These are phyloP conservation scores for Sporopachydermia cereana DNA, from an alignment of 1,139 yeast species.

Conservation along the genomic window DNA sequence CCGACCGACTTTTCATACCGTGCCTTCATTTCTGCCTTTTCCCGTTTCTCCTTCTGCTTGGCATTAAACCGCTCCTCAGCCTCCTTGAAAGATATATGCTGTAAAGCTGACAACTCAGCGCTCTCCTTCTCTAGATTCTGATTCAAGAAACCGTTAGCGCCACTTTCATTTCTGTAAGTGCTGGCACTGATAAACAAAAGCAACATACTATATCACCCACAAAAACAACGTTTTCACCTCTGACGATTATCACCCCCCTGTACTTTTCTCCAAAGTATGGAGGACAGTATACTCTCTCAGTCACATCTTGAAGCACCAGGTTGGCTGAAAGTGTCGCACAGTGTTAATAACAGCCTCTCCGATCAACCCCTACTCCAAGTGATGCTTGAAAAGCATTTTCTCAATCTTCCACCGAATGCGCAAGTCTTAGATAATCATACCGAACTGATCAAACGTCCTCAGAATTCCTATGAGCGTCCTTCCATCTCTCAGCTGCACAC, in stretches of 20 bases:
- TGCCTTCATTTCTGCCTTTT: conserved; percentile 27
- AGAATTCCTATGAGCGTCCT: conserved; percentile 79
- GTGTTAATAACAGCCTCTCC: not conserved
- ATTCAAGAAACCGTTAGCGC: not conserved
- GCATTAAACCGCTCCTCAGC: conserved; percentile 40
- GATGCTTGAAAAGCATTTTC: too few species aligned
- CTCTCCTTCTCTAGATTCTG: conserved; percentile 77
- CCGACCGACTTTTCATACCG: not conserved
- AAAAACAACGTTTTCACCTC: conserved; percentile 97
- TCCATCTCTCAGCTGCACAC: conserved; percentile 85
- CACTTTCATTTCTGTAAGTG: too few species aligned
- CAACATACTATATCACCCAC: conserved; percentile 56
- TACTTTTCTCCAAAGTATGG: conserved; percentile 58
- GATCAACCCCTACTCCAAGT: not conserved
- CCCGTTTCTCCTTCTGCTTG: conserved; percentile 28
- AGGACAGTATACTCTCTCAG: conserved; percentile 66
- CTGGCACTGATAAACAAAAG: not conserved
- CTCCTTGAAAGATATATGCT: conserved; percentile 47
- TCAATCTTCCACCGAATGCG: not conserved
- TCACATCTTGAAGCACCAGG: conserved; percentile 80
- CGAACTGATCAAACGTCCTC: conserved; percentile 91
- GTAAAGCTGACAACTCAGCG: conserved; percentile 44
- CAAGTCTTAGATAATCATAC: conserved; percentile 13
- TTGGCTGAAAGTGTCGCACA: too few species aligned
- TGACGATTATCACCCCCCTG: conserved; percentile 75